Evolutionary conservation across 495 filamentous ascomycete genomes (phyloP).

Genomic region (Alectoria sarmentosa): DNA sequence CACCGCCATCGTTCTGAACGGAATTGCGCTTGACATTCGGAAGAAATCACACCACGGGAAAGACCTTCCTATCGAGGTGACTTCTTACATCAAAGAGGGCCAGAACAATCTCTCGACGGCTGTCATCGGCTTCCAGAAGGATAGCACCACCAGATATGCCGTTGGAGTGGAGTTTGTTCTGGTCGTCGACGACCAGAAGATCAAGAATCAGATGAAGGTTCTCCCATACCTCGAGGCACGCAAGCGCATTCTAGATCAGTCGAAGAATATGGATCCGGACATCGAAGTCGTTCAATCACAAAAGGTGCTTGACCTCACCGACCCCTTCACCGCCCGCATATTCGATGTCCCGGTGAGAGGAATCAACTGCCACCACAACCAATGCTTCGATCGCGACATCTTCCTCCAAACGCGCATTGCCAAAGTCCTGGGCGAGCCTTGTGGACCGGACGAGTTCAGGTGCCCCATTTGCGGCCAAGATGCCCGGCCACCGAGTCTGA

Average conservation of each 20-base stretch:
- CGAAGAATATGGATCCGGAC: constrained; percentile 54
- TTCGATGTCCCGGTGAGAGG: constrained; percentile 66
- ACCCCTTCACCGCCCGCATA: constrained; percentile 66
- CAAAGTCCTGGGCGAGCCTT: constrained; percentile 41
- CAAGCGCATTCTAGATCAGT: constrained; percentile 34
- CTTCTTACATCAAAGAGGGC: constrained; percentile 43
- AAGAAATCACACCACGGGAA: constrained; percentile 63
- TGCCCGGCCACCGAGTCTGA: constrained; percentile 60
- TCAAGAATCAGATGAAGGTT: constrained; percentile 38
- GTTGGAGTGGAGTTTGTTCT: constrained; percentile 58
- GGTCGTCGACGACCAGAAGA: constrained; percentile 41
- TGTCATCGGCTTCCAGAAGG: constrained; percentile 39
- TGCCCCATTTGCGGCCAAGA: constrained; percentile 75
- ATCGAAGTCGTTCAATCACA: constrained; percentile 54
- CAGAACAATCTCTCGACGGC: constrained; percentile 52
- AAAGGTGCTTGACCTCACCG: constrained; percentile 64
- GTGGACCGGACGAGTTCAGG: constrained; percentile 65
- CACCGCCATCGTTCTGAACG: constrained; percentile 65
- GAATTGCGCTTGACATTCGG: constrained; percentile 46
- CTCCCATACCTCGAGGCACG: constrained; percentile 31
- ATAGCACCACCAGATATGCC: constrained; percentile 36
- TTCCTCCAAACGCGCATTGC: constrained; percentile 61
- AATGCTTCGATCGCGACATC: constrained; percentile 84
- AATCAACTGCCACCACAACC: constrained; percentile 54
- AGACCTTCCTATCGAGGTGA: constrained; percentile 69